A percentile compares a stretch with the other conserved stretches of the same genome.
Evolutionary conservation across 2,329 filamentous ascomycete genomes (phyloP).

Genomic region (Aspergillus intermedius): DNA sequence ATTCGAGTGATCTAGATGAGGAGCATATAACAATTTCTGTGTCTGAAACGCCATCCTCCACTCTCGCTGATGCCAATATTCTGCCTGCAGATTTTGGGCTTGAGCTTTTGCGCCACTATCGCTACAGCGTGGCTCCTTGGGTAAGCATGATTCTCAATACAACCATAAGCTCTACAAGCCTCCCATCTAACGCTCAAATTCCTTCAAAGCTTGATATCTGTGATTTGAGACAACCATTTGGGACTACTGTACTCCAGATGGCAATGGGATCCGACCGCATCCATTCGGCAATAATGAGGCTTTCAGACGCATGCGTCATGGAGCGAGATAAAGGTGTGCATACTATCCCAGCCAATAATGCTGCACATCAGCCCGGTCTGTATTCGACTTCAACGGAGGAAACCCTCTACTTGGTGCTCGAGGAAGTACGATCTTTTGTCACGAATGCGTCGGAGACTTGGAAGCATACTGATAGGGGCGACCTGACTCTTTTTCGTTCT

Average conservation of each 20-base stretch:
- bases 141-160: conserved; percentile 20
- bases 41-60: not conserved
- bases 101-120: conserved; percentile 38
- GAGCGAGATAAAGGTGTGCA: not conserved
- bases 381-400: too few species aligned
- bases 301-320: conserved; percentile 12
- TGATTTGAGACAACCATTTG: conserved; percentile 37
- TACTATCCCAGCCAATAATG: too few species aligned
- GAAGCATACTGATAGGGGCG: too few species aligned
- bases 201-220: conserved; percentile 37
- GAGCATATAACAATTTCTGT: too few species aligned
- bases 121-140: conserved; percentile 43
- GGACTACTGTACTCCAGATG: conserved; percentile 29
- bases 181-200: not conserved
- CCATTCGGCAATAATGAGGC: conserved; percentile 12
- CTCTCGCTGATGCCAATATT: conserved; percentile 6
- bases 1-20: too few species aligned
- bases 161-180: too few species aligned
- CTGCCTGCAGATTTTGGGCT: conserved; percentile 9
- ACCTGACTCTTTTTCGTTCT: too few species aligned
- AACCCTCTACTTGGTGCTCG: too few species aligned
- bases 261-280: conserved; percentile 15
- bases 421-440: too few species aligned
- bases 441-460: too few species aligned
- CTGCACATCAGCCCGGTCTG: too few species aligned